Evolutionary conservation across 768 basidiomycete species (phyloP).

Genomic region (Tylopilus sp.): DNA sequence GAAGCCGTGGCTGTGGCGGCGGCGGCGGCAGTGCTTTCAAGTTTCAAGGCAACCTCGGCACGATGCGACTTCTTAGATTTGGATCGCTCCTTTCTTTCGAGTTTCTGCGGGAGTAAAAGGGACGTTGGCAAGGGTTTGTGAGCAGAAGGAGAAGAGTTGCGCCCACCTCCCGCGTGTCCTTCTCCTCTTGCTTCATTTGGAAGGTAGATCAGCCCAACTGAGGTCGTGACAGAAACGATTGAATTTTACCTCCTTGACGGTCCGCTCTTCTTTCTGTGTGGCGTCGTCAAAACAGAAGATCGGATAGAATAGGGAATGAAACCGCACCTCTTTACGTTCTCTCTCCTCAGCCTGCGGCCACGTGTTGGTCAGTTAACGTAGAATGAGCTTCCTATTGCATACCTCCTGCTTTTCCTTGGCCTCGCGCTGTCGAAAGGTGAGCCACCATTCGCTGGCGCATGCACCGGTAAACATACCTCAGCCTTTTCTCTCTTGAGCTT

Average conservation of each 20-base stretch:
- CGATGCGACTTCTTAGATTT: conserved; percentile 51
- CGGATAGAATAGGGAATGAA: neutral
- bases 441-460: neutral
- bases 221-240: neutral
- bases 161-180: conserved; percentile 46
- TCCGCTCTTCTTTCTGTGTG: conserved; percentile 49
- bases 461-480: conserved; percentile 36
- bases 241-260: conserved; percentile 51
- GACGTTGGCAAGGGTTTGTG: neutral
- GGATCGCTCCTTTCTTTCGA: conserved; percentile 52
- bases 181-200: conserved; percentile 38
- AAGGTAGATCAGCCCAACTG: conserved; percentile 20
- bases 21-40: conserved; percentile 15
- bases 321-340: conserved; percentile 55
- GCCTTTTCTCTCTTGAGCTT: conserved; percentile 81
- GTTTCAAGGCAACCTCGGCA: conserved; percentile 31
- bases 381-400: conserved; percentile 9
- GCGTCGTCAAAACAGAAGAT: conserved; percentile 6
- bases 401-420: conserved; percentile 77
- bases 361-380: conserved; percentile 1
- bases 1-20: conserved; percentile 5
- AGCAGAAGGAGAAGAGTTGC: neutral
- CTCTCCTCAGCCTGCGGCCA: conserved; percentile 52
- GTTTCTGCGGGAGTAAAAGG: conserved; percentile 36
- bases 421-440: conserved; percentile 53